Evolutionary conservation across 495 filamentous ascomycete genomes (phyloP), one percentile per base, ranked within the genome.

Genomic region (Neurospora sp.): DNA sequence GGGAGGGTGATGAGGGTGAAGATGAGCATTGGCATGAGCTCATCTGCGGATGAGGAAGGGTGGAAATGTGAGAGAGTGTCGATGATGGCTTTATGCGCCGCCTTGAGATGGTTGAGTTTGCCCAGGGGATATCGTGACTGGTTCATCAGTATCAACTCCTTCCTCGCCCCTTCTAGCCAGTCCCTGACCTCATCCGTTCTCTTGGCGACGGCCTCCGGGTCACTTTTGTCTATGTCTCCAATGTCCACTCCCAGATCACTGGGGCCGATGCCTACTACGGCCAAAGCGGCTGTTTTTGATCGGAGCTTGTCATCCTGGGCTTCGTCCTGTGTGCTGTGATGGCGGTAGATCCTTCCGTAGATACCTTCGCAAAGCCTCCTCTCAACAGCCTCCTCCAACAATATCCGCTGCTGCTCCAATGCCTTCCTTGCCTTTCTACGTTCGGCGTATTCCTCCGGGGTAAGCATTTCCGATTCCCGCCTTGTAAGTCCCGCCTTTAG

Each of bases 21-120:
- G 72, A 99, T 99, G 69, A 99, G 86, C 75, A 96, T 97, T 0
- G 96, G 96, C 76, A 99, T 89, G 71, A 99, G 94, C 80, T 97
- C 95, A 77, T 99, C 96, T 2, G 96, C 96, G 8, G 94, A 98
- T 0, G 96, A 97, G 3, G 95, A 94, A 14, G 96, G 93, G 69
- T 94, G 92, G 71, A 89, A 89, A 73, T 88, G 79, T 85, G 90
- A 78, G 31, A 97, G 84, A 1, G 93, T 92, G 82, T 98, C 94
- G 54, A 99, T 96, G 70, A 99, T 97, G 75, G 89, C 90, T 84
- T 97, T 97, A 79, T 98, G 95, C 0, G 93, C 91, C 8, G 90
- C 88, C 71, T 94, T 95, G 71, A 99, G 88, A 77, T 93, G 90
- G 76, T 92, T 91, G 39, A 99, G 89, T 82, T 99, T 99, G 14